Conservation (phyloP, 805 yeast genomes). For the Kazachstania viticola region DNA sequence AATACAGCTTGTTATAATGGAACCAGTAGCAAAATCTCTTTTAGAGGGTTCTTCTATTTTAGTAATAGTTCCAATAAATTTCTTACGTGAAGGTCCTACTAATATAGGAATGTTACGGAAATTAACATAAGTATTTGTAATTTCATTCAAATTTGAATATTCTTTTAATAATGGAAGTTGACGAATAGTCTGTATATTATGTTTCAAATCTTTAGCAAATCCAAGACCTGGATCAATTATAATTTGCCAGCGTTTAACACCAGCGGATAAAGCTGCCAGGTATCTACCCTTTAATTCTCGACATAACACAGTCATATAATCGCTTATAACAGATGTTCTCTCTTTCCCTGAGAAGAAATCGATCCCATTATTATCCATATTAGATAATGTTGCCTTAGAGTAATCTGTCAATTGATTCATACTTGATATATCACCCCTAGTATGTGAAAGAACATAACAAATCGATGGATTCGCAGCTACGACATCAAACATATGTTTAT, state of each 20-base stretch:
- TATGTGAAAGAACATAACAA: slow-evolving; percentile 74
- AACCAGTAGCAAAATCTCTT: slow-evolving; percentile 69
- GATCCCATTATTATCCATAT: slow-evolving; percentile 1
- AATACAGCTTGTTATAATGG: slow-evolving; percentile 61
- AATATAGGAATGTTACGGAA: slow-evolving; percentile 46
- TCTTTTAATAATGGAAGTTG: slow-evolving; percentile 36
- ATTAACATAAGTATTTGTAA: slow-evolving; percentile 16
- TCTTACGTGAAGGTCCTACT: slow-evolving; percentile 82
- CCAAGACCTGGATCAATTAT: slow-evolving; percentile 94
- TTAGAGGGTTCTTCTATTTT: slow-evolving; percentile 43
- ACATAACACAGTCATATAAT: slow-evolving; percentile 45
- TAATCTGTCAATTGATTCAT: slow-evolving; percentile 58
- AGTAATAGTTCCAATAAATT: slow-evolving; percentile 69
- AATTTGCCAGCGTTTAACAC: slow-evolving; percentile 82
- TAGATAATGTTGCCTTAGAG: slow-evolving; percentile 24
- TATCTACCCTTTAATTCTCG: slow-evolving; percentile 53
- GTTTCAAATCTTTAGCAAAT: slow-evolving; percentile 73
- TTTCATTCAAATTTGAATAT: slow-evolving; percentile 27
- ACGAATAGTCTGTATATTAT: slow-evolving; percentile 57
- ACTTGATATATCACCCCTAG: slow-evolving; percentile 68
- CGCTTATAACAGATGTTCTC: slow-evolving; percentile 2
- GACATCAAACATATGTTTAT: slow-evolving; percentile 51
- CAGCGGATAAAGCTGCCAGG: slow-evolving; percentile 42
- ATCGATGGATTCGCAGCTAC: slow-evolving; percentile 54
- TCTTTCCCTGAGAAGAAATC: slow-evolving; percentile 11